These are phyloP conservation scores for Podaxis sp. DNA, from an alignment of 768 basidiomycete species.

Conservation along the genomic window DNA sequence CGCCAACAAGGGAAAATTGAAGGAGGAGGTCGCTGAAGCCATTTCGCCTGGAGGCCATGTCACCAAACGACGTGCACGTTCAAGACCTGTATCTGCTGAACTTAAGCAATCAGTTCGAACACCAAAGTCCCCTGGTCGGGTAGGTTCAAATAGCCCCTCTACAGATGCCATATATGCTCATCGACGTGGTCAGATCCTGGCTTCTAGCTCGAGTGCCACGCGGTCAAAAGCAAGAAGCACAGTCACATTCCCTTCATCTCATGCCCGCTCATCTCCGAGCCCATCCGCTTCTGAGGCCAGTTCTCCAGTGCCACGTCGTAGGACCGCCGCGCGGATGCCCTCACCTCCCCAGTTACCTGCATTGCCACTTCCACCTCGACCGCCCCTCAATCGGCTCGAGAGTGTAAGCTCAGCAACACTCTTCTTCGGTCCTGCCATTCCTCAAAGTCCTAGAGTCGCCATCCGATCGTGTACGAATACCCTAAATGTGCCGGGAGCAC, in stretches of 20 bases:
- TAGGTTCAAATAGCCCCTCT: conserved; percentile 22
- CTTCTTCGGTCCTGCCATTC: conserved; percentile 64
- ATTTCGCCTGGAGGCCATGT: conserved; percentile 77
- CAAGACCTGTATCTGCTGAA: conserved; percentile 67
- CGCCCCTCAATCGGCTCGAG: conserved; percentile 45
- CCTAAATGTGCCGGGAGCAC: conserved; percentile 17
- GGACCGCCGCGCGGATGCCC: conserved; percentile 23
- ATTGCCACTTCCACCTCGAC: conserved; percentile 23
- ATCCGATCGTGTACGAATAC: conserved; percentile 28
- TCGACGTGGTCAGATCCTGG: neutral
- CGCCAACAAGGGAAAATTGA: conserved; percentile 32
- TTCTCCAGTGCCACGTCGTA: conserved; percentile 52
- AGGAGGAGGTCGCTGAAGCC: conserved; percentile 60
- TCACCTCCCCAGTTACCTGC: conserved; percentile 17
- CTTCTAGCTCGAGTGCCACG: conserved; percentile 10
- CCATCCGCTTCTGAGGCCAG: conserved; percentile 46
- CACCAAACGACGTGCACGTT: conserved; percentile 68
- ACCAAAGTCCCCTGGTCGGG: conserved; percentile 38
- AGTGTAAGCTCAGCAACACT: conserved; percentile 57
- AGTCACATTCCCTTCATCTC: conserved; percentile 40
- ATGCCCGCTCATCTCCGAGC: conserved; percentile 30
- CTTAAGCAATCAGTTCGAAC: conserved; percentile 43
- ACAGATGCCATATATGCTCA: conserved; percentile 6
- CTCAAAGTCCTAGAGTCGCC: conserved; percentile 20
- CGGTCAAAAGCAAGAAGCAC: conserved; percentile 28